phyloP scores from a whole-genome alignment of 1,139 yeast genomes.

The Eremothecium sinecaudum region DNA sequence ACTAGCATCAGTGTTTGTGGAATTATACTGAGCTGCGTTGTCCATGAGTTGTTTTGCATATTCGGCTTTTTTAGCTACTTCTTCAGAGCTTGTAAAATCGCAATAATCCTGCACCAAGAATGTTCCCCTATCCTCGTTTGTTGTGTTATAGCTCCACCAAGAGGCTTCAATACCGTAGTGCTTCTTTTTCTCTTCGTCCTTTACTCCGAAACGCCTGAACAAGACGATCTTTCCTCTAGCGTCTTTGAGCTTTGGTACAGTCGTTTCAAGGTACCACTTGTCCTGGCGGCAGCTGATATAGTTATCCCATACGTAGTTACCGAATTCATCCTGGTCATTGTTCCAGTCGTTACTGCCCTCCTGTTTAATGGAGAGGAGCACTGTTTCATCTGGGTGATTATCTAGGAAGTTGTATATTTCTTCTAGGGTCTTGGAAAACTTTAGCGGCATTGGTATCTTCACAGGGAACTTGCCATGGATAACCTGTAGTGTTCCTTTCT shows the following conservation, averaged over 20 bases:
- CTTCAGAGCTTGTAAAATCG: slow-evolving; percentile 47
- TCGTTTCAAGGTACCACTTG: slow-evolving; percentile 52
- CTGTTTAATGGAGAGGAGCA: slow-evolving; percentile 61
- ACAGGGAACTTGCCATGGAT: slow-evolving; percentile 75
- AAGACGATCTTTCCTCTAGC: slow-evolving; percentile 58
- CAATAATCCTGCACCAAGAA: slow-evolving; percentile 69
- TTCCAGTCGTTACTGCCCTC: slow-evolving; percentile 66
- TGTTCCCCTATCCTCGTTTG: slow-evolving; percentile 53
- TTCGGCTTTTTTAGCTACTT: slow-evolving; percentile 47
- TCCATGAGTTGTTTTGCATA: slow-evolving; percentile 50
- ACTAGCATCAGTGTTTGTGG: slow-evolving; percentile 37
- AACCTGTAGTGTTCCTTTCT: slow-evolving; percentile 51
- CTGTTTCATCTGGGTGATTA: slow-evolving; percentile 48
- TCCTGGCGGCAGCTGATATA: slow-evolving; percentile 38
- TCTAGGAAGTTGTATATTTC: slow-evolving; percentile 54
- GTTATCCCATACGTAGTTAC: slow-evolving; percentile 52
- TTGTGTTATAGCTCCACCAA: slow-evolving; percentile 58
- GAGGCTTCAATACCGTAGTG: slow-evolving; percentile 62
- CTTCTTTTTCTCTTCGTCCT: slow-evolving; percentile 33
- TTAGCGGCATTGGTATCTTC: slow-evolving; percentile 48
- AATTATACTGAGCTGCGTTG: slow-evolving; percentile 45
- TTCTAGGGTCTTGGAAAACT: slow-evolving; percentile 45
- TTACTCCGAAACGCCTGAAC: slow-evolving; percentile 63
- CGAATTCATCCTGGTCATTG: slow-evolving; percentile 54
- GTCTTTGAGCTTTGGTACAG: slow-evolving; percentile 51